Base-by-base conservation (phyloP, 2,329 filamentous ascomycete species). In the Leptodontidium sp. region DNA sequence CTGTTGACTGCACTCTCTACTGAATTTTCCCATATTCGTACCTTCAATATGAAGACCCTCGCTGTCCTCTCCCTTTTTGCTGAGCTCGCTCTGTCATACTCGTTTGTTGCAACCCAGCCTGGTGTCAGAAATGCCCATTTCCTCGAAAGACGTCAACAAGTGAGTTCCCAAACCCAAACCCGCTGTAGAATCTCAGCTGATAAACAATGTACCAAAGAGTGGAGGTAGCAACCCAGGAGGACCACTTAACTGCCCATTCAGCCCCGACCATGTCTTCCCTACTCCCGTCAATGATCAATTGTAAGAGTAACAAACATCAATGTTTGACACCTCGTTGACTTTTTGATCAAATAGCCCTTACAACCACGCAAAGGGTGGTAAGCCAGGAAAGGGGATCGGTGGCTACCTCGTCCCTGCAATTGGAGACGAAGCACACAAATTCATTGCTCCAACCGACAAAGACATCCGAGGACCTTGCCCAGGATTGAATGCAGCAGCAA, bases 401-500 rank as follows among this genome's bases (percentile, higher is more conserved):
- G 82, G 82, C 2, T 82, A 80, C 68, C 76, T 79, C 57, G 83
- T 84, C 0, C 83, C 83, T 29, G 82, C 79, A 11, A 73, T 75
- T 45, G 79, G 79, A 14, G 73, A 75, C 40, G 65, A 65, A 12
- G 73, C 65, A 8, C 73, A 76, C 65, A 40, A 71, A 50, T 77
- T 74, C 49, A 58, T 68, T 8, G 65, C 69, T 1, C 74, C 74
- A 26, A 67, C 70, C 0, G 63, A 61, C 14, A 67, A 66, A 17
- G 82, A 84, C 67, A 80, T 83, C 55, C 79, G 80, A 57, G 80
- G 80, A 12, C 80, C 79, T 38, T 82, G 81, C 68, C 80, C 80
- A 0, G 80, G 80, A 43, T 71, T 82, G 32, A 82, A 82, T 69
- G 78, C 80, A 11, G 71, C 81, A 38, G 81, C 81, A 53, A 82